Percentiles rank a stretch among this genome's conserved stretches.
Conservation (phyloP, 495 filamentous ascomycete species). For the Penicillium canescens region DNA sequence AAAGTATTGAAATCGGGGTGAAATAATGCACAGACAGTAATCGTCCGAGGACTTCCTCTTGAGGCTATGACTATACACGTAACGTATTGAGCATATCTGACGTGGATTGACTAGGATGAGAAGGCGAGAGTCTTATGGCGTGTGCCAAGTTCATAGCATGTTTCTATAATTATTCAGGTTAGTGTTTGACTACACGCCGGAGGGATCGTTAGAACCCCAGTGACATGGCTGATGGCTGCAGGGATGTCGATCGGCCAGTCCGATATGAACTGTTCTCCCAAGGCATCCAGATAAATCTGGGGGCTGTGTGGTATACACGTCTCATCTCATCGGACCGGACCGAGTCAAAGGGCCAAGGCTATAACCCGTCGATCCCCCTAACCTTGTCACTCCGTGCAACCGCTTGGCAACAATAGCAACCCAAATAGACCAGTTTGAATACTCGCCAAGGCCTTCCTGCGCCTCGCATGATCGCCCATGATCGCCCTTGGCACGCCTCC, state of each 20-base stretch:
- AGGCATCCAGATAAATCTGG: not conserved
- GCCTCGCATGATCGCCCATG: conserved; percentile 26
- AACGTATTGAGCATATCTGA: not conserved
- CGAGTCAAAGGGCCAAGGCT: conserved; percentile 15
- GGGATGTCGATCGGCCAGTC: too few relatives aligned
- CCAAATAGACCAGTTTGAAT: not conserved
- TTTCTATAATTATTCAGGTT: conserved; percentile 2
- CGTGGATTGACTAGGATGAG: not conserved
- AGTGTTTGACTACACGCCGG: not conserved
- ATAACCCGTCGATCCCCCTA: conserved; percentile 20
- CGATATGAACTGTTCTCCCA: too few relatives aligned
- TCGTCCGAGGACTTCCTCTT: not conserved
- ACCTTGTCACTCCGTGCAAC: conserved; percentile 11
- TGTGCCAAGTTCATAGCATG: not conserved
- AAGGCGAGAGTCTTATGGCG: conserved; percentile 1
- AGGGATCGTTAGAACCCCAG: not conserved
- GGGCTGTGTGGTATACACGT: not conserved
- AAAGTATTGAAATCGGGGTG: not conserved
- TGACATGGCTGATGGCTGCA: not conserved
- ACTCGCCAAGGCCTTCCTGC: not conserved
- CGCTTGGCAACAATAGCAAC: conserved; percentile 23
- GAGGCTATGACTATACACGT: not conserved
- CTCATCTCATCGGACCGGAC: conserved; percentile 21
- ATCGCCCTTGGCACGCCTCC: conserved; percentile 28
- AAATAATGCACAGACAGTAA: not conserved